A percentile compares a stretch with the other conserved stretches of the same genome.
These are phyloP conservation scores for Floccularia luteovirens DNA, from an alignment of 768 basidiomycete genomes.

Conservation along the genomic window DNA sequence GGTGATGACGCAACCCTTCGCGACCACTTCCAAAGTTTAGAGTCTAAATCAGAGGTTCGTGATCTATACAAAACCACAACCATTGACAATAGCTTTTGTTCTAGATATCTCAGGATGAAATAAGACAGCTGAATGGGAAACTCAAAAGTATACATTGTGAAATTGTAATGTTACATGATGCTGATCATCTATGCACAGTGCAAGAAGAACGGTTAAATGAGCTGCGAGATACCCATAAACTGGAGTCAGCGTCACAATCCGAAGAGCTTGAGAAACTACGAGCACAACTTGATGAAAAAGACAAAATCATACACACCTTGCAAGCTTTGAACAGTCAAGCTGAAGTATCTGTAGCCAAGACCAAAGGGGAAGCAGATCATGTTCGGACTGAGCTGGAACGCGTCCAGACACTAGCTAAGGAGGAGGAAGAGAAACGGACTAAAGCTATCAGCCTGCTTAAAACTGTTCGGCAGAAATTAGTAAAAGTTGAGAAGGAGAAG, in stretches of 20 bases:
- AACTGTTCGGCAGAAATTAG: conserved; percentile 93
- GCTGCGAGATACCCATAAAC: conserved; percentile 72
- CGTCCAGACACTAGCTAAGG: conserved; percentile 59
- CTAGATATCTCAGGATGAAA: conserved; percentile 71
- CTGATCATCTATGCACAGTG: conserved; percentile 31
- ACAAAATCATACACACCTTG: conserved; percentile 58
- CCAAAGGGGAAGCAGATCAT: conserved; percentile 46
- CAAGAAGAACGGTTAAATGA: conserved; percentile 84
- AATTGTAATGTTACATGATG: background rate
- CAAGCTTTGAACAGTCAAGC: conserved; percentile 38
- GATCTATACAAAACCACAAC: background rate
- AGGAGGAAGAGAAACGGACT: conserved; percentile 95
- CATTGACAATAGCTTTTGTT: background rate
- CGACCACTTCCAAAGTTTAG: conserved; percentile 63
- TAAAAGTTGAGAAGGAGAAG: conserved; percentile 91
- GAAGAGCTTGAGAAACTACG: conserved; percentile 67
- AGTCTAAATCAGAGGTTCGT: conserved; percentile 64
- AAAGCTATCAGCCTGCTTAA: conserved; percentile 92
- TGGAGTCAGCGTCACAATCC: conserved; percentile 74
- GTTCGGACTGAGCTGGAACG: conserved; percentile 60
- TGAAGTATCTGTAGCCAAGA: conserved; percentile 42
- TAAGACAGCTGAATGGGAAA: conserved; percentile 65
- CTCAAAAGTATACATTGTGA: conserved; percentile 52
- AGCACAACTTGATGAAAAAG: conserved; percentile 61
- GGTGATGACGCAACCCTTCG: conserved; percentile 60